phyloP scores from a whole-genome alignment of 2,329 filamentous ascomycete species.

The Didymella exigua region DNA sequence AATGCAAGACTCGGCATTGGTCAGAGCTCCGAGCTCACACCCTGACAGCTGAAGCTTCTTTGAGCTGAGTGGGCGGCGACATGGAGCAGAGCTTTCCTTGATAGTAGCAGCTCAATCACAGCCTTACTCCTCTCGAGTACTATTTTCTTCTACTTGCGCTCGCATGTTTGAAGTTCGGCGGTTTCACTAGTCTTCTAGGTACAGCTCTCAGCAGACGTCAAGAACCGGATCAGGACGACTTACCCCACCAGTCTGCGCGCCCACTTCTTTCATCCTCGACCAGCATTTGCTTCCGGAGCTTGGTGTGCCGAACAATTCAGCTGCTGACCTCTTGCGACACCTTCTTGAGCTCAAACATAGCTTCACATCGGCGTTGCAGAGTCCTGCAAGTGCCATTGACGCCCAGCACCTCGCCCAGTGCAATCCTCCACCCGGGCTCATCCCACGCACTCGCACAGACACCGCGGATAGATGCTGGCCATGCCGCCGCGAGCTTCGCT shows the following conservation, averaged over 20 bases:
- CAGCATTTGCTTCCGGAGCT: slow-evolving; percentile 17
- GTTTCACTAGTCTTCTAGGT: slow-evolving; percentile 18
- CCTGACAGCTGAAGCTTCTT: slow-evolving; percentile 17
- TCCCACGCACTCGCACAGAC: slow-evolving; percentile 12
- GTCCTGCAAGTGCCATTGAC: slow-evolving; percentile 20
- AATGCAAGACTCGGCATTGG: slow-evolving; percentile 18
- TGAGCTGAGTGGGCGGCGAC: slow-evolving; percentile 15
- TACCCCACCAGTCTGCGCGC: slow-evolving; percentile 12
- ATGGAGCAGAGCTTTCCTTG: slow-evolving; percentile 18
- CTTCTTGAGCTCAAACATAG: slow-evolving; percentile 10
- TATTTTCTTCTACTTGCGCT: slow-evolving; percentile 13
- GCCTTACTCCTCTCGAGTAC: slow-evolving; percentile 10
- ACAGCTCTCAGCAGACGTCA: slow-evolving; percentile 19
- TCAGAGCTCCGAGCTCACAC: slow-evolving; percentile 12
- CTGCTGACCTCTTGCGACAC: slow-evolving; percentile 11
- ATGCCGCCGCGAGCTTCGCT: slow-evolving; percentile 90
- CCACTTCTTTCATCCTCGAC: slow-evolving; percentile 16
- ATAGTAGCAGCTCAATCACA: slow-evolving; percentile 19
- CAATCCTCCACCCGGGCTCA: slow-evolving; percentile 4
- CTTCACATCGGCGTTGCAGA: slow-evolving; percentile 11
- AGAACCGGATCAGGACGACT: slow-evolving; percentile 15
- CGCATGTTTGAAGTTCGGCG: slow-evolving; percentile 17
- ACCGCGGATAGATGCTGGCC: slow-evolving; percentile 54
- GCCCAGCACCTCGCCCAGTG: slow-evolving; percentile 3
- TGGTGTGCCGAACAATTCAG: slow-evolving; percentile 16